Percentiles rank a stretch among this genome's conserved stretches.
These are phyloP conservation scores for Leccinum subspadiceum DNA, from an alignment of 1,284 basidiomycete genomes.

Conservation along the genomic window DNA sequence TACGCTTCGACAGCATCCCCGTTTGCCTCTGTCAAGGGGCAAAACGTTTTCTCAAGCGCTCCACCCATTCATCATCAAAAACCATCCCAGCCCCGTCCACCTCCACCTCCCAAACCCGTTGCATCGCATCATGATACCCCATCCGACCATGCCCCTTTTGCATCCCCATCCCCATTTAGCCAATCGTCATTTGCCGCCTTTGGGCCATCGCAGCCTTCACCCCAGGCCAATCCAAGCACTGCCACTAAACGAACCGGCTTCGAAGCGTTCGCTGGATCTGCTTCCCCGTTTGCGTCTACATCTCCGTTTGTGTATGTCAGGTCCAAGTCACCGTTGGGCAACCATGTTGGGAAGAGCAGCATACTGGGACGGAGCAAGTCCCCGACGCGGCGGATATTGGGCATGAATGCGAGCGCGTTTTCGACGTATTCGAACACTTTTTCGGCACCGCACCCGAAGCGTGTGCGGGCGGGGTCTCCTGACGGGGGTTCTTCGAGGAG, in stretches of 20 bases:
- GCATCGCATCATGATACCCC: conserved; percentile 26
- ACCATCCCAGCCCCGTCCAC: neutral
- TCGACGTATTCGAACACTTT: conserved; percentile 58
- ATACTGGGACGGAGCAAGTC: conserved; percentile 45
- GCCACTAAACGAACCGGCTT: conserved; percentile 56
- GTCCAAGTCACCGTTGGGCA: conserved; percentile 50
- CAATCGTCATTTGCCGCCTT: conserved; percentile 33
- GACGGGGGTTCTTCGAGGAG: conserved; percentile 41
- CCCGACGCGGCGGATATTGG: conserved; percentile 41
- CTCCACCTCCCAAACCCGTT: conserved; percentile 14
- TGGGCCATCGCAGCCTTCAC: conserved; percentile 19
- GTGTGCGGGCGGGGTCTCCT: conserved; percentile 51
- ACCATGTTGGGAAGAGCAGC: conserved; percentile 21
- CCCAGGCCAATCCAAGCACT: conserved; percentile 31
- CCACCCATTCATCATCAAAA: conserved; percentile 38
- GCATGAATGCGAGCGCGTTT: conserved; percentile 50
- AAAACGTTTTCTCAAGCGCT: conserved; percentile 51
- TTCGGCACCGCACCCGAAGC: conserved; percentile 45
- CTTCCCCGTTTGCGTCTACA: conserved; percentile 57
- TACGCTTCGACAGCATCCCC: conserved; percentile 70
- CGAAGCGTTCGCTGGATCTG: conserved; percentile 57
- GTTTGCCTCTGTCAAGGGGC: conserved; percentile 65
- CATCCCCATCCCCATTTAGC: conserved; percentile 19
- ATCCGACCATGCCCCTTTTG: conserved; percentile 16
- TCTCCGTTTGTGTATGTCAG: conserved; percentile 36